Base-by-base conservation (phyloP, 805 yeast genomes). In the Wickerhamomyces sydowiorum region DNA sequence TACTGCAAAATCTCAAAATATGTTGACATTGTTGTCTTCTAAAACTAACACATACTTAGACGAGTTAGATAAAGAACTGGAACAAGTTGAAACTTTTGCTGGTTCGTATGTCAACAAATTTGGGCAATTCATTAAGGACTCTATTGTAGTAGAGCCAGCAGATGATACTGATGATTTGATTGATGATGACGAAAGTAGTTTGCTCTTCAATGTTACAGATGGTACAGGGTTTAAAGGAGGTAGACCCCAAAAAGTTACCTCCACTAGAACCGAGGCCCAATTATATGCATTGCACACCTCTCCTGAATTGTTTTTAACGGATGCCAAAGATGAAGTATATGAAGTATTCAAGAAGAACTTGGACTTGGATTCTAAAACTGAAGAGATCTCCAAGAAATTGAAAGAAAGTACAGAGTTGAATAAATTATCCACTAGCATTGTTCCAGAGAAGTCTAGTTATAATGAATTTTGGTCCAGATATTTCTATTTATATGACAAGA, bases 11-110 rank as follows among this genome's bases (percentile, higher is more conserved):
- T 33, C 56, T 37, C 50, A 64, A 25, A 48, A 53, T 22, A 53
- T 54, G 60, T 52, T 67, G 33, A 44, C 48, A n/a, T 55, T 54
- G 30, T 49, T 40, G 2, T 29, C 43, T 6, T 12, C 36, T 36
- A 62, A 68, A 47, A 80, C 89, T 7, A 87, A 84, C 50, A 72
- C 70, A 36, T 77, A 75, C 39, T 66, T 89, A 38, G 90, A 86
- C 47, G 74, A 76, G 7, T 69, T 90, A 46, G 97, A 89, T 59
- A 65, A 75, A 48, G 82, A 80, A 50, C 67, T 90, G 36, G 96
- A 86, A 51, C 69, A 69, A 40, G 80, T 87, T 7, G 96, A 90
- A 58, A 75, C 73, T 39, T 62, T 72, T 25, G 90, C 95, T 0
- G 75, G 82, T 1, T 66, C 67, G n/a, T 79, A 75, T 52, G 76